phyloP scores from a whole-genome alignment of 306 rosid genomes.

The Alnus rubra region DNA sequence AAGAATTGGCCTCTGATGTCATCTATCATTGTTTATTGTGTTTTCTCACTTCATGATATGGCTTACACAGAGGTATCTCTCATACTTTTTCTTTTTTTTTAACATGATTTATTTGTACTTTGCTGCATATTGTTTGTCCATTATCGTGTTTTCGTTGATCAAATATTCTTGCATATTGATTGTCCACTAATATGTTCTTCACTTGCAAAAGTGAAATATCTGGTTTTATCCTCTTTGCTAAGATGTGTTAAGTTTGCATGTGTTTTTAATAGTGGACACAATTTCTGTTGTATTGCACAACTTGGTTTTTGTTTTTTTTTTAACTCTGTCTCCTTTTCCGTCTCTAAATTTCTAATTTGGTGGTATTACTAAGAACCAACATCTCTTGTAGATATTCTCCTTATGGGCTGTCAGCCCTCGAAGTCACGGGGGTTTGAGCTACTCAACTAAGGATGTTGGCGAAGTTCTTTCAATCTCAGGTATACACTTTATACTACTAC shows the following conservation, averaged over 20 bases:
- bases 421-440: conserved; percentile 46
- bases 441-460: conserved; percentile 42
- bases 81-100: not conserved
- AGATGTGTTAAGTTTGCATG: not conserved
- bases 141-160: not conserved
- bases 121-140: not conserved
- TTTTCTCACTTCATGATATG: conserved; percentile 76
- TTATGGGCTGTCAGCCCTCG: conserved; percentile 60
- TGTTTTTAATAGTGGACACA: not conserved
- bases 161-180: not conserved
- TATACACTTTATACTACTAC: conserved; percentile 3
- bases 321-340: not conserved
- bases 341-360: not conserved
- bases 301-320: not conserved
- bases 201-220: not conserved
- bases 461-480: conserved; percentile 53
- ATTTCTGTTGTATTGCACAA: not conserved
- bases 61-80: conserved; percentile 78
- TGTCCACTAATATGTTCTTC: not conserved
- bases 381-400: conserved; percentile 45
- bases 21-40: conserved; percentile 56
- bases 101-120: not conserved
- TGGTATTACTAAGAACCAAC: not conserved
- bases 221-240: not conserved
- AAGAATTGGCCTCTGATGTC: conserved; percentile 91